Evolutionary conservation across 352 stramenopile species (phyloP), one percentile per base, ranked within the genome.

Genomic region (Phytophthora rubi): DNA sequence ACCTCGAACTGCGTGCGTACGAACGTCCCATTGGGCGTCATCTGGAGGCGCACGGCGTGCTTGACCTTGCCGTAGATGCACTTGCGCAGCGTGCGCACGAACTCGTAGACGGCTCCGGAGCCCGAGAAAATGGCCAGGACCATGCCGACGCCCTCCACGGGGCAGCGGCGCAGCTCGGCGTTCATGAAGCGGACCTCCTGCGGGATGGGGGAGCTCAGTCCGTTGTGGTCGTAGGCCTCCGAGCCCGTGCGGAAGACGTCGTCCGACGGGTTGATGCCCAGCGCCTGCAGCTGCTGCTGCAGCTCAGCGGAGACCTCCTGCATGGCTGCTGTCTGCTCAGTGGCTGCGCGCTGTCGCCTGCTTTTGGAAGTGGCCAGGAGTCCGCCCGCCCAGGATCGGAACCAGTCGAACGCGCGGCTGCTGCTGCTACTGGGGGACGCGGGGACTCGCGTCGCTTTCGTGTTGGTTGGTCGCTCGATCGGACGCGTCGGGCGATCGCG

Each of bases 21-120:
- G 45, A 95, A 94, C 8, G 86, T 90, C 45, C 88, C 88, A 51
- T 90, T 82, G 10, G 75, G 60, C 7, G 81, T 91, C 73, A 93
- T 81, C 56, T 93, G 83, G 61, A 95, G 80, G n/a, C 86, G 83
- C 64, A 95, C 88, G 33, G 88, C 88, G 71, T 95, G 88, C 70
- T 95, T 95, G 18, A 95, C 88, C 68, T 95, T 95, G 48, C 88
- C 88, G 72, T 94, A 95, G 56, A 95, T 95, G 65, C 88, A 95
- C 66, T 95, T 95, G 58, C 88, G 83, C 53, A 95, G 77, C 61
- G 88, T 95, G 37, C 88, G 86, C 59, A 95, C 88, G 57, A 95
- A 92, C 68, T 95, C 88, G 68, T 95, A 95, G 23, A 93, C 88
- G 23, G 89, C 79, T 45, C 88, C 88, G 18, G 86, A 89, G 10